Base-by-base conservation (phyloP, 2,329 filamentous ascomycete genomes). In the Nigrograna mackinnonii region DNA sequence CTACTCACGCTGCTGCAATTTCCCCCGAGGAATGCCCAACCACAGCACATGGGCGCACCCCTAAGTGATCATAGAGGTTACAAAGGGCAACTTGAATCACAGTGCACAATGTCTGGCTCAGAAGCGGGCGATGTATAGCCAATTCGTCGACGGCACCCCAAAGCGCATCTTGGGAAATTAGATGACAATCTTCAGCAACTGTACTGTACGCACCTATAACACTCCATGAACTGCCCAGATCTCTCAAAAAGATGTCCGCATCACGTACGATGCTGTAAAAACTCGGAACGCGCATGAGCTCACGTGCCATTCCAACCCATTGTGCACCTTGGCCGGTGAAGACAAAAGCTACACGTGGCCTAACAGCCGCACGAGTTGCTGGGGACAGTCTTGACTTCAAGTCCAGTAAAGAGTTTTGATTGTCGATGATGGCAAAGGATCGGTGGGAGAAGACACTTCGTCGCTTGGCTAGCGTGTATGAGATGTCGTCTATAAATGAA, bases 11-110 rank as follows among this genome's bases (percentile, higher is more conserved):
- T 3, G 54, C 54, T 11, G 48, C 47, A 26, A 56, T 52, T 30
- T 57, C 54, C 17, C 54, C 54, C 32, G 38, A 45, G 14, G 54
- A 57, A 35, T 57, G 54, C 3, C 53, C 54, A n/a, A 50, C 43
- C 19, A 52, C 50, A 17, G 36, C 37, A 22, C 22, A 19, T 48
- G 44, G 11, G 20, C 11, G 16, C 56, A 40, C 13, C 38, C 34
- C 41, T 40, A 54, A 20, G 18, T 5, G 6, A 47, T 43, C 0
- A 65, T n/a, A 46, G 5, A 52, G 19, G 6, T 51, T 41, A 5
- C 64, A 37, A 3, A 66, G 20, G n/a, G 41, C 49, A 4, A 56
- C 32, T 30, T 58, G 55, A 13, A 58, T 20, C 11, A 37, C 47
- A 3, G 46, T 43, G 26, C 49, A 53, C 12, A 54, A n/a, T n/a